These are phyloP conservation scores for Westerdykella aurantiaca DNA, from an alignment of 2,329 filamentous ascomycete species.

Conservation along the genomic window DNA sequence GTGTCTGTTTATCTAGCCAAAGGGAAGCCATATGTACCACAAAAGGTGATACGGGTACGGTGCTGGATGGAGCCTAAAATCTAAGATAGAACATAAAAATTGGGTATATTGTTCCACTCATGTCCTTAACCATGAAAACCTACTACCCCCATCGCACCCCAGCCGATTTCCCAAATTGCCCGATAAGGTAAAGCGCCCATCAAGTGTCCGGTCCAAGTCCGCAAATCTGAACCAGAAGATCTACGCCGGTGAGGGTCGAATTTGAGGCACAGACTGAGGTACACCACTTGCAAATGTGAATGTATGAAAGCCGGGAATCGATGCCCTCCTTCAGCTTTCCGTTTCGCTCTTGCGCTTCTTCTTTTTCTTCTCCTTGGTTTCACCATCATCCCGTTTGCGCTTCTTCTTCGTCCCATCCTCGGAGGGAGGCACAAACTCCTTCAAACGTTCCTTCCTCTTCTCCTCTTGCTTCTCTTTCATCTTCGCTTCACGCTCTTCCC, in stretches of 20 bases:
- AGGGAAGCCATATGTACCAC: too few species aligned
- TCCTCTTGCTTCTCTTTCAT: constrained; percentile 84
- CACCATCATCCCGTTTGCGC: constrained; percentile 43
- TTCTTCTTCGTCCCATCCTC: constrained; percentile 56
- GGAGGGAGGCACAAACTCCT: constrained; percentile 80
- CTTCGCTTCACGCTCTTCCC: constrained; percentile 75
- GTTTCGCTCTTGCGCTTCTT: constrained; percentile 28
- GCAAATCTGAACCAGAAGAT: too few species aligned
- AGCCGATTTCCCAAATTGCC: not conserved
- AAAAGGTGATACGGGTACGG: too few species aligned
- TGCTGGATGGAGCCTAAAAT: too few species aligned
- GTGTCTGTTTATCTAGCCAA: too few species aligned
- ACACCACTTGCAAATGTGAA: too few species aligned
- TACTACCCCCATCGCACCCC: not conserved
- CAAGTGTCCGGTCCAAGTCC: too few species aligned
- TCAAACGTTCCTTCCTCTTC: constrained; percentile 76
- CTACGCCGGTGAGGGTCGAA: too few species aligned
- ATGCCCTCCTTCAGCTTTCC: too few species aligned
- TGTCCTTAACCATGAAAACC: not conserved
- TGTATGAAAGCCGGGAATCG: too few species aligned
- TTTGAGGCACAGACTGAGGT: too few species aligned
- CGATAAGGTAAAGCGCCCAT: not conserved
- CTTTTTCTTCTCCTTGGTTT: constrained; percentile 46
- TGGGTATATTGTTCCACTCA: not conserved
- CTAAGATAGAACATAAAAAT: not conserved